Conservation (phyloP, 495 filamentous ascomycete genomes). For the Penicillium canescens region DNA sequence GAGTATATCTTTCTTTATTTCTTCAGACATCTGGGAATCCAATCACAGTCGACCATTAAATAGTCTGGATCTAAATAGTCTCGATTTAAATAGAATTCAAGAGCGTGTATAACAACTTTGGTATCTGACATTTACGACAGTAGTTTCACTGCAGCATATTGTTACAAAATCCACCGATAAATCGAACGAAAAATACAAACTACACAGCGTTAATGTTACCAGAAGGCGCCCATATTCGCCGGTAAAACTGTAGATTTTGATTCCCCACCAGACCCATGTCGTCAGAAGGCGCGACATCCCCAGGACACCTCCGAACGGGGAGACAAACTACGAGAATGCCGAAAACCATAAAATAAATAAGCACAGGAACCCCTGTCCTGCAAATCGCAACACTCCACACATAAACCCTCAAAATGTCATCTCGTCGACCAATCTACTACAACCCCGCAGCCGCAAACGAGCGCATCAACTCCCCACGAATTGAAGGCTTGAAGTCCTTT, state of each 20-base stretch:
- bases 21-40: no score
- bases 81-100: no score
- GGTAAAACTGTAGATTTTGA: not conserved
- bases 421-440: slow-evolving; percentile 29
- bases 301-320: slow-evolving; percentile 4
- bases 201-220: not conserved
- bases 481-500: slow-evolving; percentile 34
- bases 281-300: slow-evolving; percentile 17
- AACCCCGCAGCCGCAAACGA: slow-evolving; percentile 27
- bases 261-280: slow-evolving; percentile 14
- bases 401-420: slow-evolving; percentile 12
- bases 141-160: no score
- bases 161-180: no score
- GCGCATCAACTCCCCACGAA: slow-evolving; percentile 10
- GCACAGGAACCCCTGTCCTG: not conserved
- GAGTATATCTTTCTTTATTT: no score
- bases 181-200: no score
- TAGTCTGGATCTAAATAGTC: no score
- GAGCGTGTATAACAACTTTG: no score
- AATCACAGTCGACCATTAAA: no score
- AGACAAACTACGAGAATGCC: not conserved
- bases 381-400: not conserved
- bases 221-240: not conserved
- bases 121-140: no score
- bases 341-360: not conserved